A percentile compares a stretch with the other conserved stretches of the same genome.
These are phyloP conservation scores for Ziziphus jujuba DNA, from an alignment of 306 rosid genomes.

Conservation along the genomic window DNA sequence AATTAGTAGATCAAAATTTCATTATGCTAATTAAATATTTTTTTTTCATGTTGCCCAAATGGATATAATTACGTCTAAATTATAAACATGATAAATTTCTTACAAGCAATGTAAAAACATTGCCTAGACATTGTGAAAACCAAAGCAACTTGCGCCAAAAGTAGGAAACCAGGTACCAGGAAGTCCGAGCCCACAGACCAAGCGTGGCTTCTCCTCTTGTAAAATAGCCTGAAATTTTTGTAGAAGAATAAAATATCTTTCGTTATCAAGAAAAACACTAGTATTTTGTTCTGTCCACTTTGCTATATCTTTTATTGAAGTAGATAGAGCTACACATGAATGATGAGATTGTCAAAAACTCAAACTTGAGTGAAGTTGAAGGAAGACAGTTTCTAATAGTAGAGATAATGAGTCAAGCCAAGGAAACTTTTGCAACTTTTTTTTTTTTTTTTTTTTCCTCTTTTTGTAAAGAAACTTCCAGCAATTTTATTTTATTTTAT, in stretches of 20 bases:
- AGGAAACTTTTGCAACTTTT: neutral
- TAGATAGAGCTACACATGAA: neutral
- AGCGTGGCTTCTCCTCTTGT: slow-evolving; percentile 78
- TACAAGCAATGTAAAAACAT: slow-evolving; percentile 7
- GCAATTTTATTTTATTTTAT: too few species aligned
- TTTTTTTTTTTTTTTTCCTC: too few species aligned
- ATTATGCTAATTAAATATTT: neutral
- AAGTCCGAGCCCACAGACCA: slow-evolving; percentile 88
- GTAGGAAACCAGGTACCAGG: slow-evolving; percentile 58
- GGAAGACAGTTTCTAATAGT: neutral
- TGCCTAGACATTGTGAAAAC: slow-evolving; percentile 1
- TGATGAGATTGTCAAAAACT: neutral
- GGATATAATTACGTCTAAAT: neutral
- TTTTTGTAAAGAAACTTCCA: too few species aligned
- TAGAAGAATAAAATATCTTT: neutral
- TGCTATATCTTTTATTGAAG: neutral
- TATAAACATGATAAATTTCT: neutral
- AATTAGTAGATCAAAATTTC: too few species aligned
- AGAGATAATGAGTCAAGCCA: neutral
- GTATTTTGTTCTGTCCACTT: neutral
- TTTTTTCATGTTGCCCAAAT: too few species aligned
- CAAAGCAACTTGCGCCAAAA: slow-evolving; percentile 1
- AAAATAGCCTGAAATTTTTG: slow-evolving; percentile 61
- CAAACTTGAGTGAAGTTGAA: neutral
- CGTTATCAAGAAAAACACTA: neutral